A percentile compares a stretch with the other conserved stretches of the same genome.
Evolutionary conservation across 495 filamentous ascomycete genomes (phyloP).

Genomic region (Hyaloscypha finlandica): DNA sequence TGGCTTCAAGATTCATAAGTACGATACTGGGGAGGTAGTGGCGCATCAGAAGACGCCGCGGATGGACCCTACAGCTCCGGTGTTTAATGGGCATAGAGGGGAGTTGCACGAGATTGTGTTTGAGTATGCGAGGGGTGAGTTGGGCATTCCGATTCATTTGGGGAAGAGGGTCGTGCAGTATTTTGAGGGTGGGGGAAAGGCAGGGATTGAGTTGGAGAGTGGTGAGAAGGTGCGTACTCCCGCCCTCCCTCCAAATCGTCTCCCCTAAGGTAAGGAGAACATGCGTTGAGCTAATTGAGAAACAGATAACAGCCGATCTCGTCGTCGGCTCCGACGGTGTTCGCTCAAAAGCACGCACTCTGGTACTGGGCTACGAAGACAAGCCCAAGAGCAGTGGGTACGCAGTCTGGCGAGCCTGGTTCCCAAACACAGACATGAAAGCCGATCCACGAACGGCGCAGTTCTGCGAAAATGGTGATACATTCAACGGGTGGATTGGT

Average conservation of each 20-base stretch:
- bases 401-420: slow-evolving; percentile 62
- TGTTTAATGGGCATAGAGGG: slow-evolving; percentile 62
- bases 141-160: slow-evolving; percentile 57
- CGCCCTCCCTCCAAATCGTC: background rate
- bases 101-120: slow-evolving; percentile 63
- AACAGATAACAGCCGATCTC: slow-evolving; percentile 47
- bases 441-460: slow-evolving; percentile 45
- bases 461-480: slow-evolving; percentile 22
- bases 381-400: slow-evolving; percentile 60
- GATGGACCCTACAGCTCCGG: slow-evolving; percentile 38
- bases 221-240: slow-evolving; percentile 45
- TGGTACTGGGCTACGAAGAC: slow-evolving; percentile 63
- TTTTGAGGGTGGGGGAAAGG: slow-evolving; percentile 53
- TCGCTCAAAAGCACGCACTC: slow-evolving; percentile 56
- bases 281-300: slow-evolving; percentile 44
- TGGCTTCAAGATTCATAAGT: slow-evolving; percentile 41
- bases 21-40: slow-evolving; percentile 54
- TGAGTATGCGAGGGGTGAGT: slow-evolving; percentile 52
- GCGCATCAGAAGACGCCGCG: slow-evolving; percentile 53
- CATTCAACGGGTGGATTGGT: slow-evolving; percentile 61
- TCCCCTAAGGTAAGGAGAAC: slow-evolving; percentile 32
- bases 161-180: slow-evolving; percentile 59
- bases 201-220: slow-evolving; percentile 55
- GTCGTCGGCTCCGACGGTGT: slow-evolving; percentile 65
- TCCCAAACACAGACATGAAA: slow-evolving; percentile 63